These are phyloP conservation scores for Trichoderma atrobrunneum DNA, from an alignment of 2,329 filamentous ascomycete genomes.

Conservation along the genomic window DNA sequence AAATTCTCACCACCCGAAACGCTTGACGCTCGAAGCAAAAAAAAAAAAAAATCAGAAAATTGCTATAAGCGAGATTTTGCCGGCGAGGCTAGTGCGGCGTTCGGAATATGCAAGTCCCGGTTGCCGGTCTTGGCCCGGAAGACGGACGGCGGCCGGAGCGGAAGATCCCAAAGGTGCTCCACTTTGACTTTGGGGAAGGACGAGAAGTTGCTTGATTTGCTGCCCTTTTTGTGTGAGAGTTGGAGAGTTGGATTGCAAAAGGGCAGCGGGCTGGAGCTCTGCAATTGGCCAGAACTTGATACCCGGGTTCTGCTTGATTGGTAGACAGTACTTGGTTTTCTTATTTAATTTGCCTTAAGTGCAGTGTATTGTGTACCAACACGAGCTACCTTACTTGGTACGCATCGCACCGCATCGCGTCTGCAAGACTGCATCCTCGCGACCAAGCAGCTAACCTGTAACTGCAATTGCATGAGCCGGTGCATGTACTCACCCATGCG, in stretches of 20 bases:
- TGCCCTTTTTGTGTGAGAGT: background rate
- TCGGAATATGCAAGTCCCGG: conserved; percentile 37
- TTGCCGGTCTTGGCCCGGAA: conserved; percentile 23
- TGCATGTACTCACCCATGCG: background rate
- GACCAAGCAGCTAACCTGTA: background rate
- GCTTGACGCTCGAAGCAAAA: background rate
- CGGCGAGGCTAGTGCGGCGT: conserved; percentile 25
- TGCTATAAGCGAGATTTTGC: conserved; percentile 27
- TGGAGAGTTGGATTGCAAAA: background rate
- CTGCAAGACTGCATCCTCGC: conserved; percentile 2
- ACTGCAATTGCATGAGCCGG: background rate
- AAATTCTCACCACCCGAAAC: conserved; percentile 1
- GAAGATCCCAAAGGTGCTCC: conserved; percentile 19
- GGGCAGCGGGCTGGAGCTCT: background rate
- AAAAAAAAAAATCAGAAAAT: conserved; percentile 26
- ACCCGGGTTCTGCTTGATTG: background rate
- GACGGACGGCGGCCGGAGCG: conserved; percentile 20
- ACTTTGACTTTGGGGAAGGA: conserved; percentile 2
- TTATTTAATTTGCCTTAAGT: background rate
- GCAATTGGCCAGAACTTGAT: background rate
- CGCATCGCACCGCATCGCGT: background rate
- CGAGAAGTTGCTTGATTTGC: background rate
- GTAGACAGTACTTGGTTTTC: background rate
- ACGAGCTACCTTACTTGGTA: background rate
- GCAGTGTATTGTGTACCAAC: background rate